Evolutionary conservation across 192 early-diverging fungal genomes (phyloP), one percentile per base, ranked within the genome.

Genomic region (Phycomyces nitens): DNA sequence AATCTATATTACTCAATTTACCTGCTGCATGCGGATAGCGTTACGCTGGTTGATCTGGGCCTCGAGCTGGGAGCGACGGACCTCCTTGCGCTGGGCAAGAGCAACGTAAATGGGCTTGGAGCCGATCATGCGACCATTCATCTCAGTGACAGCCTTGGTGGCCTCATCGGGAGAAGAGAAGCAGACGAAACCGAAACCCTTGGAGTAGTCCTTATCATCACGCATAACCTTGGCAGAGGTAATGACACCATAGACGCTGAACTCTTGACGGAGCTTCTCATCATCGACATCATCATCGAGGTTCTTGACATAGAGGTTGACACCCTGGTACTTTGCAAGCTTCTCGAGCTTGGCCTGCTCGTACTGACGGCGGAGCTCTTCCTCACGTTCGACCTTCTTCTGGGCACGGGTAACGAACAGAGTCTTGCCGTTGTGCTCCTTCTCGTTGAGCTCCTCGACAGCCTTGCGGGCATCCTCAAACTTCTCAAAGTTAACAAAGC

Each of bases 131-230:
- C 93, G 89, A 63, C 94, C 92, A 82, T 98, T 98, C 96, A 98
- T 98, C 82, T 98, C 97, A 59, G 93, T 89, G 47, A 95, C 94
- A 60, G 97, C 97, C 86, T 94, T 95, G 77, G 88, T 95, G 50
- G 97, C 96, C 82, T 99, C 97, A 71, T 97, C 96, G 52, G 97
- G 94, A 39, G 91, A 86, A n/a, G 93, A 92, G 86, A 95, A 99
- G 87, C 97, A 99, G 24, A 99, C 97, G 74, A 99, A 99, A 15
- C 97, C 97, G 64, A 99, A 99, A 40, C 96, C 95, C 73, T 93
- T 91, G 72, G 92, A 94, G 39, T 72, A 71, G 49, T 79, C 80
- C 79, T 88, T 89, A 42, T 99, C 97, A 74, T 99, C 95, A 65
- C 84, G 78, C 97, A 99, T 99, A 65, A 99, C 89, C 86, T 96